phyloP scores from a whole-genome alignment of 345 rosid species.

The Populus deltoides region DNA sequence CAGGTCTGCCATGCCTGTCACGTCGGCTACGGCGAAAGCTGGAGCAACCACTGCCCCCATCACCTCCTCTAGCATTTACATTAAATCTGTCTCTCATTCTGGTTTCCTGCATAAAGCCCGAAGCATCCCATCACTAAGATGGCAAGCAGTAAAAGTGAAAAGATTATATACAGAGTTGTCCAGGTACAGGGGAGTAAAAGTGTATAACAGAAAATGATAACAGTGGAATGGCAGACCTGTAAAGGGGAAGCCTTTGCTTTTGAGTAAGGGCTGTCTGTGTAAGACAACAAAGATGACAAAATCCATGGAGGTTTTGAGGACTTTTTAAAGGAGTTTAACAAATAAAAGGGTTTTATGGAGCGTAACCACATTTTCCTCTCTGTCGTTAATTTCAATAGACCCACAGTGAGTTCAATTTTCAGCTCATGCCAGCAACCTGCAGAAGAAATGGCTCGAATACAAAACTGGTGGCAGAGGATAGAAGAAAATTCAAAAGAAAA shows the following conservation, averaged over 20 bases:
- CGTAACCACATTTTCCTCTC: slow-evolving; percentile 42
- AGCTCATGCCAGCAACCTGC: neutral
- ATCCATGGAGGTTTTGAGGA: slow-evolving; percentile 38
- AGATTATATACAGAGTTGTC: neutral
- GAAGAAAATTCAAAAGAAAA: neutral
- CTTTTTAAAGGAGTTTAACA: slow-evolving; percentile 21
- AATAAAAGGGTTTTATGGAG: slow-evolving; percentile 24
- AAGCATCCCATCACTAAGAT: slow-evolving; percentile 1
- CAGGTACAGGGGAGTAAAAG: neutral
- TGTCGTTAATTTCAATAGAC: neutral
- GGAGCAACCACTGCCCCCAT: slow-evolving; percentile 61
- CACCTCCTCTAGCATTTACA: slow-evolving; percentile 57
- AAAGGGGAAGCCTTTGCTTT: slow-evolving; percentile 57
- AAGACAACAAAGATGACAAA: slow-evolving; percentile 30
- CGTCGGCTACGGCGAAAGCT: slow-evolving; percentile 51
- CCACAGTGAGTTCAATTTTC: neutral
- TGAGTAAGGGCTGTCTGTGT: slow-evolving; percentile 34
- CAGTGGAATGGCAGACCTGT: slow-evolving; percentile 36
- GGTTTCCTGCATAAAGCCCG: slow-evolving; percentile 44
- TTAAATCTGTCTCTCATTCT: slow-evolving; percentile 58
- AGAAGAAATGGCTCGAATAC: neutral
- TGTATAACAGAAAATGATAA: neutral
- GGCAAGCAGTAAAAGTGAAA: neutral
- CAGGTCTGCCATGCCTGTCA: slow-evolving; percentile 52
- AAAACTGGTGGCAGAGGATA: neutral